These are phyloP conservation scores for Metschnikowia chrysomelidarum DNA, from an alignment of 805 yeast species.

Conservation along the genomic window DNA sequence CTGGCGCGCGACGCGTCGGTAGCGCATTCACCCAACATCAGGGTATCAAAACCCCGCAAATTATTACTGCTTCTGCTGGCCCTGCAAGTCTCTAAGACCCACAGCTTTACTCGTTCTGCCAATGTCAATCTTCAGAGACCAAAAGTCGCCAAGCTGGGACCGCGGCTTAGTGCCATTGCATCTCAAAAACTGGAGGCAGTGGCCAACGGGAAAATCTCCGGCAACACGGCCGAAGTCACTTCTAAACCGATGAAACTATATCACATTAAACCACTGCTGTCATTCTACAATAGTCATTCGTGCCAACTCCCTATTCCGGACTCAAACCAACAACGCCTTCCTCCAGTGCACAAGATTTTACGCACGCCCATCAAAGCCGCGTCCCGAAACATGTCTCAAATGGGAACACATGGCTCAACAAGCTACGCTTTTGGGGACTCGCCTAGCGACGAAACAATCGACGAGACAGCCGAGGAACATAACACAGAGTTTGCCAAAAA, in stretches of 20 bases:
- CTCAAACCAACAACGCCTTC: slow-evolving; percentile 20
- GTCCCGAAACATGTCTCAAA: slow-evolving; percentile 18
- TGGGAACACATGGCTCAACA: slow-evolving; percentile 9
- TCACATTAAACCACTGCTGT: slow-evolving; percentile 36
- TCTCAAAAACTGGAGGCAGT: slow-evolving; percentile 20
- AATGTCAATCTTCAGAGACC: slow-evolving; percentile 19
- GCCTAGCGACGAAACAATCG: slow-evolving; percentile 25
- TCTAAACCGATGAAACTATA: slow-evolving; percentile 31
- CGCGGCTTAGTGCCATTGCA: slow-evolving; percentile 20
- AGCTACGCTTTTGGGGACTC: slow-evolving; percentile 12
- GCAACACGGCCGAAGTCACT: neutral
- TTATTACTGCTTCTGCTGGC: slow-evolving; percentile 6
- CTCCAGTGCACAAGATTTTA: slow-evolving; percentile 43
- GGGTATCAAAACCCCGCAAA: slow-evolving; percentile 12
- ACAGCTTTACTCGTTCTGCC: slow-evolving; percentile 12
- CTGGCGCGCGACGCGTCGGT: slow-evolving; percentile 15
- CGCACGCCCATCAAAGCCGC: slow-evolving; percentile 42
- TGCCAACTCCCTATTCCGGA: slow-evolving; percentile 14
- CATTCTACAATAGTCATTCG: slow-evolving; percentile 25
- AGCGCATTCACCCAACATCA: slow-evolving; percentile 16
- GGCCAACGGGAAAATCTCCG: too few relatives aligned
- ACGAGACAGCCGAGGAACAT: slow-evolving; percentile 19
- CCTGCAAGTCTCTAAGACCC: slow-evolving; percentile 2
- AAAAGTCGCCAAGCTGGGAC: slow-evolving; percentile 3
- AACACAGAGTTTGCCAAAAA: slow-evolving; percentile 14